Evolutionary conservation across 139 green algal species (phyloP), one percentile per base, ranked within the genome.

Genomic region (Ulvella scutata): DNA sequence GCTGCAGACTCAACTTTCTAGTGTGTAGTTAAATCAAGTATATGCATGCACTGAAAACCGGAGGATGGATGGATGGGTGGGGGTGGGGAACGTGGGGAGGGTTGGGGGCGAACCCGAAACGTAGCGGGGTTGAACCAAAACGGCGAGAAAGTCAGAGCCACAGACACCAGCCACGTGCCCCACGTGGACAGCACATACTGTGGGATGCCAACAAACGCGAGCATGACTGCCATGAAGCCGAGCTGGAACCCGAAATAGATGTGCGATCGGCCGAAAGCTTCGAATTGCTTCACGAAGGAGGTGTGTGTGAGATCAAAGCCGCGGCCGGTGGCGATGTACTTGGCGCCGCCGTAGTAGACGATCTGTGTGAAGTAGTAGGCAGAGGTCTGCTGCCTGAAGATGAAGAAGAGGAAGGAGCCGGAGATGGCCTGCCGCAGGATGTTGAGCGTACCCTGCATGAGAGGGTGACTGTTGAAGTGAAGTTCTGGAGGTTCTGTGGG

Each of bases 271-370:
- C 80, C 81, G 76, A 90, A 91, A 73, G 83, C 43, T 29, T 35
- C 34, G 51, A 74, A 62, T 35, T 84, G 61, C 60, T 88, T 88
- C 33, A 87, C 81, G 74, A 90, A 91, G 21, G 79, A 79, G 67
- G 83, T 85, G 77, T 91, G 87, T 29, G 84, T 83, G 62, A 94
- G 77, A n/a, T 87, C 82, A 77, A 92, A 96, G 43, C 89, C 90
- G 62, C 91, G 84, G 29, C 91, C 90, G 4, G 90, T 95, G 43
- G 81, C 82, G n/a, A 92, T 82, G 84, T 96, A 96, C 82, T 86
- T 81, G 39, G 86, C 90, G 28, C 85, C 83, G 43, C 87, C 85
- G 72, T 87, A 90, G 44, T 83, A 73, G 61, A 91, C 78, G 72
- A 88, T 86, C 28, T 83, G 79, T 33, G 81, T 61, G 72, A 93